Percentiles rank a stretch among this genome's conserved stretches.
phyloP scores from a whole-genome alignment of 257 asterid species.

The Gentiana macrophylla region DNA sequence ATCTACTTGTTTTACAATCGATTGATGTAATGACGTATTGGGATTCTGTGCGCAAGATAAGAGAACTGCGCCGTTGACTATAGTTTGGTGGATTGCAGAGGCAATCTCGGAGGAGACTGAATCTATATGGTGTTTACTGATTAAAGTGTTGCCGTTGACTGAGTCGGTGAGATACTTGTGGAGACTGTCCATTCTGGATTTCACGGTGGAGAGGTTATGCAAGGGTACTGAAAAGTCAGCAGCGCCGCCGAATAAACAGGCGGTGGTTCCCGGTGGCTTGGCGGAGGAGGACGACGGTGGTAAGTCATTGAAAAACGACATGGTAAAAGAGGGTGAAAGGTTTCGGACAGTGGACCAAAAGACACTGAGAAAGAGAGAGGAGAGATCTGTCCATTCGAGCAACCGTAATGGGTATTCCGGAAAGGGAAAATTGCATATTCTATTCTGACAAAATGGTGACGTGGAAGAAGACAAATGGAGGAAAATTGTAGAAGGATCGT shows the following conservation, averaged over 20 bases:
- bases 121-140: conserved; percentile 43
- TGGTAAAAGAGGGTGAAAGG: background rate
- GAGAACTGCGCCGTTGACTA: conserved; percentile 70
- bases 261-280: conserved; percentile 23
- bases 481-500: background rate
- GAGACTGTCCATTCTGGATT: conserved; percentile 49
- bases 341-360: background rate
- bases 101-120: conserved; percentile 59
- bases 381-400: no score
- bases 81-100: conserved; percentile 55
- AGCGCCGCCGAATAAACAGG: conserved; percentile 5
- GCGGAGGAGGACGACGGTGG: conserved; percentile 36
- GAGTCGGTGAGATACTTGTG: conserved; percentile 54
- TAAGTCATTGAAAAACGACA: conserved; percentile 36
- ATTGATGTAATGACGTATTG: conserved; percentile 2
- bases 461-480: background rate
- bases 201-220: conserved; percentile 48
- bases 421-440: background rate
- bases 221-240: conserved; percentile 26
- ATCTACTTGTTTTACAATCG: background rate
- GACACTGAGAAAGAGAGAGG: background rate
- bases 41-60: conserved; percentile 29
- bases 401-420: background rate
- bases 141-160: conserved; percentile 39
- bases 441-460: no score